Conservation (phyloP, 2,329 filamentous ascomycete genomes). For the Apiospora koreana region DNA sequence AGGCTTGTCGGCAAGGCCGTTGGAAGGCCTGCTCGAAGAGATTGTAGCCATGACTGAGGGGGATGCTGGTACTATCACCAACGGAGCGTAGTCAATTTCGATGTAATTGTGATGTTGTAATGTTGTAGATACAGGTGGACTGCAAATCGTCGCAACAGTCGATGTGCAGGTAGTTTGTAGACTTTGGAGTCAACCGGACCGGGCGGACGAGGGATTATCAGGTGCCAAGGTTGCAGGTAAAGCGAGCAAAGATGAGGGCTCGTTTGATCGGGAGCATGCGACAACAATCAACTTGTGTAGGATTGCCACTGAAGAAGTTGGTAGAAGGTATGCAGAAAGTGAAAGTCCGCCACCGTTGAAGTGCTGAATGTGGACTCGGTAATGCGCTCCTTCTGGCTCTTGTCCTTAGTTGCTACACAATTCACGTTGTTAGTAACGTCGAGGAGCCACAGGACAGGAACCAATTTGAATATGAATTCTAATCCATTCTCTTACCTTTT, state of each 20-base stretch:
- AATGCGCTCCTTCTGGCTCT: not conserved
- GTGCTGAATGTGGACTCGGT: not conserved
- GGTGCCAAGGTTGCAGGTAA: not conserved
- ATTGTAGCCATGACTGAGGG: slow-evolving; percentile 47
- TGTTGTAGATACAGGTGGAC: not conserved
- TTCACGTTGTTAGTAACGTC: not conserved
- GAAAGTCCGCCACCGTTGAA: slow-evolving; percentile 4
- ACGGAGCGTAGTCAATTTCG: not conserved
- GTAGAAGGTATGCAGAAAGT: not conserved
- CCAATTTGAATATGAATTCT: not conserved
- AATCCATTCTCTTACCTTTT: not conserved
- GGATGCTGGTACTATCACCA: not conserved
- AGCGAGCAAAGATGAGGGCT: not conserved
- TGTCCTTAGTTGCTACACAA: not conserved
- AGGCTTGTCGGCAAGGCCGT: slow-evolving; percentile 26
- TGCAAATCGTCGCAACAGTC: not conserved
- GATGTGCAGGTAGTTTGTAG: not conserved
- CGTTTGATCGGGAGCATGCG: not conserved
- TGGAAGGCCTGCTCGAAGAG: slow-evolving; percentile 36
- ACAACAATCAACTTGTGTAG: not conserved
- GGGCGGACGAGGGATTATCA: not conserved
- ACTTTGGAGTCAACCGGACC: not conserved
- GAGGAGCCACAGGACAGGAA: not conserved
- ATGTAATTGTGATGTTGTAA: not conserved
- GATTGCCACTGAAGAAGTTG: not conserved